These are phyloP conservation scores for Haplosporangium gracile DNA, from an alignment of 192 early-diverging fungal genomes.

Conservation along the genomic window DNA sequence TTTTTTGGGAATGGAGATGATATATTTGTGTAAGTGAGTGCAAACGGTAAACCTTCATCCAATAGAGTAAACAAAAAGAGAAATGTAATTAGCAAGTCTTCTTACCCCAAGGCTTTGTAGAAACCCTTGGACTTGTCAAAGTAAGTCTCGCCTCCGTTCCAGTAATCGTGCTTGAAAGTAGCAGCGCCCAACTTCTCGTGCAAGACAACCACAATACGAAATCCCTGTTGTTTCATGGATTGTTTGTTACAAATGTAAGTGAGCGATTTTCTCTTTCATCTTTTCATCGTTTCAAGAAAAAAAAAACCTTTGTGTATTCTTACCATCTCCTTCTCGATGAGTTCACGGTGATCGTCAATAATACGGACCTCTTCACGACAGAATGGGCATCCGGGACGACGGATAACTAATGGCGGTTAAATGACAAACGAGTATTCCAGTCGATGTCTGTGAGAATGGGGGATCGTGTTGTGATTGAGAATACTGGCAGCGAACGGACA, in stretches of 20 bases:
- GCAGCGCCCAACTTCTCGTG: conserved; percentile 58
- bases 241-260: not conserved
- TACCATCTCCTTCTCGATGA: conserved; percentile 58
- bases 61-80: not conserved
- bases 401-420: conserved; percentile 22
- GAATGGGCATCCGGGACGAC: conserved; percentile 61
- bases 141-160: conserved; percentile 55
- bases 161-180: conserved; percentile 56
- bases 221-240: conserved; percentile 8
- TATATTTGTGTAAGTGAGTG: not conserved
- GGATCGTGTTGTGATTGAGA: no score
- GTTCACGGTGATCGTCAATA: conserved; percentile 42
- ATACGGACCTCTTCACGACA: conserved; percentile 59
- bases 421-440: not conserved
- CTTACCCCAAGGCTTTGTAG: conserved; percentile 54
- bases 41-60: not conserved
- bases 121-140: conserved; percentile 55
- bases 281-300: no score
- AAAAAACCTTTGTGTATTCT: not conserved
- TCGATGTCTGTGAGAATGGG: no score
- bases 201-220: conserved; percentile 55
- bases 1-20: not conserved
- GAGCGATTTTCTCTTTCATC: no score
- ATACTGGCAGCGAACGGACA: not conserved
- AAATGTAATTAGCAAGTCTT: not conserved